A percentile compares a stretch with the other conserved stretches of the same genome.
Evolutionary conservation across 805 yeast species (phyloP).

Genomic region (Suhomyces sp.): DNA sequence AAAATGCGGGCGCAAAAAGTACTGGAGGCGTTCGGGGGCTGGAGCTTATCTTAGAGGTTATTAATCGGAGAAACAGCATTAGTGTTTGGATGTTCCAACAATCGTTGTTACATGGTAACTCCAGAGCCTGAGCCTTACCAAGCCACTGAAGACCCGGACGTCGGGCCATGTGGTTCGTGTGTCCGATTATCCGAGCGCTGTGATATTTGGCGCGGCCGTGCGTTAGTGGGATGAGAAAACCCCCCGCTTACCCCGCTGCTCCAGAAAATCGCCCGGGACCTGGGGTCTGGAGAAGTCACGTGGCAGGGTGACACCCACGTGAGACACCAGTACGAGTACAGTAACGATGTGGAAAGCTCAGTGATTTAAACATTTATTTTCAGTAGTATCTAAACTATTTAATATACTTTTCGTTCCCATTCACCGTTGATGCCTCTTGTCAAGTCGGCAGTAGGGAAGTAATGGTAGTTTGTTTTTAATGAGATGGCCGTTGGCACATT

Average conservation of each 20-base stretch:
- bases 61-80: no score
- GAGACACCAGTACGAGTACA: no score
- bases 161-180: neutral
- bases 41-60: no score
- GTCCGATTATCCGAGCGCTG: neutral
- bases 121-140: neutral
- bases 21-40: no score
- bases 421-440: constrained; percentile 45
- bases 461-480: constrained; percentile 82
- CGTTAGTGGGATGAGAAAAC: neutral
- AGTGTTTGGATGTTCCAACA: no score
- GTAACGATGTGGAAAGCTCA: no score
- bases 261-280: neutral
- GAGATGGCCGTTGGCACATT: constrained; percentile 84
- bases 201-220: neutral
- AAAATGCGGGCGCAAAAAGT: no score
- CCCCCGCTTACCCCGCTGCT: neutral
- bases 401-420: constrained; percentile 44
- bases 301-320: no score
- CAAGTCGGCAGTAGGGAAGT: constrained; percentile 72
- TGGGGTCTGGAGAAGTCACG: neutral
- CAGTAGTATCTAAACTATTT: neutral
- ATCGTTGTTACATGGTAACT: neutral
- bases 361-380: neutral
- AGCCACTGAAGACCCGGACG: neutral